Percentiles rank a stretch among this genome's conserved stretches.
Evolutionary conservation across 768 basidiomycete species (phyloP).

Genomic region (Mycena kentingensis): DNA sequence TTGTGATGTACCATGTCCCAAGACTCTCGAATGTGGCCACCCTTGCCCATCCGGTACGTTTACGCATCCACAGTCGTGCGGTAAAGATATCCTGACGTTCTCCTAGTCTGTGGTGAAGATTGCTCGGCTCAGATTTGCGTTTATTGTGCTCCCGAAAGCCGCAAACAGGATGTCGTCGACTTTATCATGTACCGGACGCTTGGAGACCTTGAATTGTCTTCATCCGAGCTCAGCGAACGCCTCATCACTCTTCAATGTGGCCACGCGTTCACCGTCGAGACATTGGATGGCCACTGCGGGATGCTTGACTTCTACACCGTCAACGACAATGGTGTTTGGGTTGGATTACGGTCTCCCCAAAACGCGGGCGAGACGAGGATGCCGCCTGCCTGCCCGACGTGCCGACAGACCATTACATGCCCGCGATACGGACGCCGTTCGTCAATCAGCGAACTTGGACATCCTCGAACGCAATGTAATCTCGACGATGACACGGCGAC

Average conservation of each 20-base stretch:
- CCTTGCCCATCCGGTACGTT: slow-evolving; percentile 63
- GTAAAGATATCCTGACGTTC: background rate
- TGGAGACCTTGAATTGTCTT: slow-evolving; percentile 45
- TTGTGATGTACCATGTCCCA: slow-evolving; percentile 57
- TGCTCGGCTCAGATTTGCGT: slow-evolving; percentile 59
- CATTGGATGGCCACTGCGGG: slow-evolving; percentile 61
- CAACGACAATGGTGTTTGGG: slow-evolving; percentile 43
- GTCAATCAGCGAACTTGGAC: slow-evolving; percentile 65
- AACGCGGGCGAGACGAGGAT: slow-evolving; percentile 30
- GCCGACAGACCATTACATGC: slow-evolving; percentile 56
- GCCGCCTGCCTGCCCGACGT: slow-evolving; percentile 64
- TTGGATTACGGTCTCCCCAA: slow-evolving; percentile 39
- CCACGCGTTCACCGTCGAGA: slow-evolving; percentile 72
- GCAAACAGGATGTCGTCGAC: slow-evolving; percentile 53
- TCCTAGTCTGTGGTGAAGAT: slow-evolving; percentile 68
- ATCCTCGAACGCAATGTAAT: slow-evolving; percentile 67
- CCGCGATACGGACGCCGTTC: slow-evolving; percentile 62
- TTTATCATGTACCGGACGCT: slow-evolving; percentile 56
- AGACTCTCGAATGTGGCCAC: slow-evolving; percentile 59
- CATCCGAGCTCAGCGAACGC: slow-evolving; percentile 46
- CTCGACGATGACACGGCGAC: slow-evolving; percentile 47
- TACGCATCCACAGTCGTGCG: background rate
- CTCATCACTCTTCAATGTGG: slow-evolving; percentile 63
- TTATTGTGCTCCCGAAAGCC: slow-evolving; percentile 43
- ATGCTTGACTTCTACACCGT: slow-evolving; percentile 53